Evolutionary conservation across 2,329 filamentous ascomycete genomes (phyloP), one percentile per base, ranked within the genome.

Genomic region (Tympanopsis confertula): DNA sequence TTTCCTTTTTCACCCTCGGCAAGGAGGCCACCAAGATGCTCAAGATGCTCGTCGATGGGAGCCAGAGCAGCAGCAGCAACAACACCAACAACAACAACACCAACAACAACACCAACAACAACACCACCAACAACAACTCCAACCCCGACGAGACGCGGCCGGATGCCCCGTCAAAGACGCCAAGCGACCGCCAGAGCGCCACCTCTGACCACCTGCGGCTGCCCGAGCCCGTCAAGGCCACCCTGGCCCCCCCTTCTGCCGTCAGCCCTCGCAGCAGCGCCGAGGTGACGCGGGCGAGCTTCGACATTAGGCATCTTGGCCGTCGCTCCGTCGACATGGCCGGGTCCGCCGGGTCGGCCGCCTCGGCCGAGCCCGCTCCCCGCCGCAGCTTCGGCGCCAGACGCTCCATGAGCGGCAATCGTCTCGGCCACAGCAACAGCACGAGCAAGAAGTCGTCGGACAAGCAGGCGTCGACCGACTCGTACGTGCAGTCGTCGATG

Each of bases 1-100:
- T 98, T 57, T 91, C 88, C 0, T 96, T 96, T 59, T 94, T 95
- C 55, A 82, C 76, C 47, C 80, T 81, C 44, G 87, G 87, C 5
- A 78, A 84, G 50, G 85, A 94, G 49, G 89, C 86, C 13, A 75
- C 94, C 44, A 76, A 80, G 36, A 72, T 91, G 2, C 66, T 98
- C 37, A 83, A 76, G 44, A 74, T 76, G 29, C 64, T 93, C 38
- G 71, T 87, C 7, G 78, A 83, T 36, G 76, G 80, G 44, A 71
- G 75, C 18, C 36, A 37, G 35, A 45, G 30, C 19, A 41, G 39
- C 5, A 43, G 33, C 13, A 41, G 42, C 19, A 38, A 39, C 13
- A 38, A 39, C 39, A 35, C 29, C 24, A n/a, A n/a, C n/a, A 71
- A 75, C 18, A 37, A 37, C 33, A 45, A 30, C 19, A 41, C 38